A percentile compares a stretch with the other conserved stretches of the same genome.
Evolutionary conservation across 2,329 filamentous ascomycete genomes (phyloP).

Genomic region (Salinomyces thailandicus): DNA sequence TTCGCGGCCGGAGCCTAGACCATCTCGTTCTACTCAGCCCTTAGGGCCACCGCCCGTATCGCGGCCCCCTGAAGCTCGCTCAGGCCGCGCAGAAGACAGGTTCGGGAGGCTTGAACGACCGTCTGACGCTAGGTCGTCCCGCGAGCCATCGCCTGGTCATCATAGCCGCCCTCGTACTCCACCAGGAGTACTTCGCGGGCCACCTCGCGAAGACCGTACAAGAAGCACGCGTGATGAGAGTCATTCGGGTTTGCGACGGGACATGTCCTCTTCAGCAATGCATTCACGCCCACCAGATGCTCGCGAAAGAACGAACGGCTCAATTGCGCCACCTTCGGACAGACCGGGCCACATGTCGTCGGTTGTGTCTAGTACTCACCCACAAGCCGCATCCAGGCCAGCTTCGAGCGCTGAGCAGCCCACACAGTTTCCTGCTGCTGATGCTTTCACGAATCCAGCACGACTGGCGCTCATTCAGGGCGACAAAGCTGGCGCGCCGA

Average conservation of each 20-base stretch:
- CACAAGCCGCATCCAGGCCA: conserved; percentile 1
- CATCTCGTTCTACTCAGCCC: conserved; percentile 4
- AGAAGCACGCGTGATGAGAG: conserved; percentile 14
- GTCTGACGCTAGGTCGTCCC: conserved; percentile 27
- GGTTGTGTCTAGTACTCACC: background rate
- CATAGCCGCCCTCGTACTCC: conserved; percentile 30
- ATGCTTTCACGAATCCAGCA: background rate
- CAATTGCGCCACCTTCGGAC: conserved; percentile 4
- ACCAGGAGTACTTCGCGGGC: conserved; percentile 9
- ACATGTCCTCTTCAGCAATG: conserved; percentile 1
- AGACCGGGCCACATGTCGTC: conserved; percentile 4
- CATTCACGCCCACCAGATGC: conserved; percentile 5
- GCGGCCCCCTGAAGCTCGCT: conserved; percentile 13
- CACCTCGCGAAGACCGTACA: conserved; percentile 27
- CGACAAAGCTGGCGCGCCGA: background rate
- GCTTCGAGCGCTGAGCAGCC: background rate
- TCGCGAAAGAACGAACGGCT: conserved; percentile 7
- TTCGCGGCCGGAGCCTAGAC: conserved; percentile 11
- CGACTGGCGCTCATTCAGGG: background rate
- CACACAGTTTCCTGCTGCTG: background rate
- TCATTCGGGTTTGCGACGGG: conserved; percentile 1
- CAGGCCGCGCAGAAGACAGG: conserved; percentile 26
- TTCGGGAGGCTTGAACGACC: conserved; percentile 37
- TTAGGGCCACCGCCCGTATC: conserved; percentile 4
- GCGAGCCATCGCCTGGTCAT: conserved; percentile 33